Evolutionary conservation across 257 asterid genomes (phyloP).

Genomic region (Solanum rostratum): DNA sequence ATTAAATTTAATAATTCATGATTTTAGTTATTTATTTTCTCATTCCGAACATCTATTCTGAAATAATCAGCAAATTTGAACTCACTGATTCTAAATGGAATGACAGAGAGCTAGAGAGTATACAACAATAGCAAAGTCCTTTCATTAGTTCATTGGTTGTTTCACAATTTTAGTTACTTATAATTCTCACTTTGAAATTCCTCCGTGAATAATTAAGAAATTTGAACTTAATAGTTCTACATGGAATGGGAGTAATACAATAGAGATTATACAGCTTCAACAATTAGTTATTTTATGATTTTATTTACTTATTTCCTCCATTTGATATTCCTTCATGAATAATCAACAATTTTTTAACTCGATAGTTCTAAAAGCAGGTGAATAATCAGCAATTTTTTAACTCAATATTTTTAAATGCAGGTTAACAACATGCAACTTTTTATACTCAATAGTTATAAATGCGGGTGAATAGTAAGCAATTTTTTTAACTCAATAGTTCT

Average conservation of each 20-base stretch:
- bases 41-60: background rate
- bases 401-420: background rate
- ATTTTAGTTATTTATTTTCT: background rate
- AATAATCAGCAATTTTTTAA: too few relatives aligned
- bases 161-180: background rate
- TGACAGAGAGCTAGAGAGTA: conserved; percentile 1
- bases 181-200: background rate
- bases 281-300: conserved; percentile 4
- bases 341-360: background rate
- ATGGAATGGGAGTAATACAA: background rate
- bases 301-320: background rate
- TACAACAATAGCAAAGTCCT: conserved; percentile 70
- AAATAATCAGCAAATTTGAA: background rate
- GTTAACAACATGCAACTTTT: background rate
- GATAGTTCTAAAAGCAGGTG: background rate
- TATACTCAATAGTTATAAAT: background rate
- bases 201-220: background rate
- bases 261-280: conserved; percentile 47
- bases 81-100: background rate
- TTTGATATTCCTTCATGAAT: background rate
- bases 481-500: background rate
- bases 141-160: background rate
- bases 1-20: background rate
- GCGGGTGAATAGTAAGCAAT: background rate
- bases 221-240: background rate